These are phyloP conservation scores for Platanthera zijinensis DNA, from an alignment of 106 monocot species.

Conservation along the genomic window DNA sequence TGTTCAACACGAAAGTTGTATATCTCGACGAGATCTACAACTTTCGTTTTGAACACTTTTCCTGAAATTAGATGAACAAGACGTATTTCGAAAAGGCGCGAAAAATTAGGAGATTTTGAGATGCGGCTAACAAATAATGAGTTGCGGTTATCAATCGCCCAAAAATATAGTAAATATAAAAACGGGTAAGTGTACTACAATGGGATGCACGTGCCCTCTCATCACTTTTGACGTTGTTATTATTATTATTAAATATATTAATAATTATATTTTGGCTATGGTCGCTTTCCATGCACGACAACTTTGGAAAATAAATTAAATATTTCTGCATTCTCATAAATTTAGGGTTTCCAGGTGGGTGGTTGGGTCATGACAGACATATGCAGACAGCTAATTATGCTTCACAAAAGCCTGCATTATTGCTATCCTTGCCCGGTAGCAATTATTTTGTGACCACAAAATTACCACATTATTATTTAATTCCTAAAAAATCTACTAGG, in stretches of 20 bases:
- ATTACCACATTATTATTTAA: too few relatives aligned
- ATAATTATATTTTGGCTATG: not conserved
- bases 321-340: not conserved
- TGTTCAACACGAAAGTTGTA: too few relatives aligned
- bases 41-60: too few relatives aligned
- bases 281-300: conserved; percentile 3
- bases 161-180: too few relatives aligned
- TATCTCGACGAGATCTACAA: too few relatives aligned
- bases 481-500: too few relatives aligned
- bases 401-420: not conserved
- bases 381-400: not conserved
- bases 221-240: not conserved
- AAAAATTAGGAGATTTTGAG: too few relatives aligned
- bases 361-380: not conserved
- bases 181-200: too few relatives aligned
- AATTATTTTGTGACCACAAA: not conserved
- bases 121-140: too few relatives aligned
- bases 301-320: not conserved
- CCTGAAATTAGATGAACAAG: too few relatives aligned
- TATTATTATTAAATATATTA: not conserved
- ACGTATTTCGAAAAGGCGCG: too few relatives aligned
- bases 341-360: not conserved
- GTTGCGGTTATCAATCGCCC: too few relatives aligned
- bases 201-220: not conserved
- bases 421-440: not conserved